phyloP scores from a whole-genome alignment of 2,329 filamentous ascomycete genomes.

The Bimuria novae-zelandiae region DNA sequence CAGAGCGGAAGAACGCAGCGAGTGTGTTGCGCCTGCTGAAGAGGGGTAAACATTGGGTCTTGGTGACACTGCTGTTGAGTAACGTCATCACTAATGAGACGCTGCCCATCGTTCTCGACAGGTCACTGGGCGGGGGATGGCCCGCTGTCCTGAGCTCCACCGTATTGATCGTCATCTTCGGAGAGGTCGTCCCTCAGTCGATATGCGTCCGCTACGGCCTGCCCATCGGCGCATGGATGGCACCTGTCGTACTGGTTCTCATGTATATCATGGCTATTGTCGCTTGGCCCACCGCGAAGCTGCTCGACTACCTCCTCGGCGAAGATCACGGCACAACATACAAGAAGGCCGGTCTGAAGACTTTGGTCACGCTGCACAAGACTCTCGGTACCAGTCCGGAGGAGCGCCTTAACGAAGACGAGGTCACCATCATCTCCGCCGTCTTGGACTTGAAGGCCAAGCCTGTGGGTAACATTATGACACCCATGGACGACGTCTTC shows the following conservation, averaged over 20 bases:
- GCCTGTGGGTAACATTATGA: conserved; percentile 94
- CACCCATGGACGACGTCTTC: conserved; percentile 96
- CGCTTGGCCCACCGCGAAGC: conserved; percentile 92
- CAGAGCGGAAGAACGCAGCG: conserved; percentile 84
- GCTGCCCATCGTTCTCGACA: conserved; percentile 84
- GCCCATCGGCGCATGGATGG: conserved; percentile 92
- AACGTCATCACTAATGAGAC: conserved; percentile 99
- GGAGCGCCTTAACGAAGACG: conserved; percentile 92
- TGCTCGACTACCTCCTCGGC: conserved; percentile 90
- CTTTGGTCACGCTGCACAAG: conserved; percentile 91
- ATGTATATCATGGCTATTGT: conserved; percentile 93
- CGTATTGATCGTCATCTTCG: conserved; percentile 95
- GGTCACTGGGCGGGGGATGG: conserved; percentile 91
- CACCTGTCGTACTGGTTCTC: conserved; percentile 79
- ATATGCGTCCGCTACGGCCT: conserved; percentile 95
- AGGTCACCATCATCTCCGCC: conserved; percentile 97
- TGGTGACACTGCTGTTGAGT: conserved; percentile 89
- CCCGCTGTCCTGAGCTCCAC: conserved; percentile 94
- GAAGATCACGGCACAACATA: conserved; percentile 96
- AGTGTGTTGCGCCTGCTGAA: conserved; percentile 80
- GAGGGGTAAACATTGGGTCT: conserved; percentile 95
- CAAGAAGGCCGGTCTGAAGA: conserved; percentile 97
- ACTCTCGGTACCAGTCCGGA: conserved; percentile 80
- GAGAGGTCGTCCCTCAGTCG: conserved; percentile 93
- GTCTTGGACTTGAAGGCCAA: conserved; percentile 97